A percentile compares a stretch with the other conserved stretches of the same genome.
phyloP scores from a whole-genome alignment of 2,329 filamentous ascomycete species.

The Phyllosticta capitalensis region DNA sequence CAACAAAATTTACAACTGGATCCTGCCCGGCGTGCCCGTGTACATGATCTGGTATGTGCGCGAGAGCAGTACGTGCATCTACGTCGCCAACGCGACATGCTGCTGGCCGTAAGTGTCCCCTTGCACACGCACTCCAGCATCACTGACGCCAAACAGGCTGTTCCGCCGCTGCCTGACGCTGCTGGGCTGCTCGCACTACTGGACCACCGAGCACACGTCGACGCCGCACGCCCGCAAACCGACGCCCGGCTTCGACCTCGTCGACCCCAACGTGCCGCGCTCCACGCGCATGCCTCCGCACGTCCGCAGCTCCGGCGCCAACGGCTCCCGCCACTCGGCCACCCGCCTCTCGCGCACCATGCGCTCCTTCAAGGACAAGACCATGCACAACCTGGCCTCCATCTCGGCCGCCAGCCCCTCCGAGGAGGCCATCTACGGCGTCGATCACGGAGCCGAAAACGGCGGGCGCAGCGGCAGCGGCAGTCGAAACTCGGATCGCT shows the following conservation, averaged over 20 bases:
- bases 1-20: constrained; percentile 42
- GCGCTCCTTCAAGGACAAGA: neutral
- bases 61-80: constrained; percentile 39
- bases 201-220: neutral
- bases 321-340: neutral
- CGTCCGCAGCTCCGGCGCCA: neutral
- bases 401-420: neutral
- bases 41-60: constrained; percentile 43
- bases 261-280: neutral
- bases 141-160: neutral
- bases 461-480: neutral
- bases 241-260: neutral
- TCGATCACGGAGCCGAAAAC: neutral
- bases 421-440: constrained; percentile 4
- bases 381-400: neutral
- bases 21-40: constrained; percentile 33
- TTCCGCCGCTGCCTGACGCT: neutral
- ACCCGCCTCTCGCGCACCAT: neutral
- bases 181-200: neutral
- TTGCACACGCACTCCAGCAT: neutral
- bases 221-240: neutral
- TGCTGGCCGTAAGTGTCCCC: constrained; percentile 30
- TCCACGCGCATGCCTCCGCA: neutral
- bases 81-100: constrained; percentile 41
- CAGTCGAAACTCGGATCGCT: neutral